Conservation (phyloP, 2,329 filamentous ascomycete species). For the Colletotrichum sidae region DNA sequence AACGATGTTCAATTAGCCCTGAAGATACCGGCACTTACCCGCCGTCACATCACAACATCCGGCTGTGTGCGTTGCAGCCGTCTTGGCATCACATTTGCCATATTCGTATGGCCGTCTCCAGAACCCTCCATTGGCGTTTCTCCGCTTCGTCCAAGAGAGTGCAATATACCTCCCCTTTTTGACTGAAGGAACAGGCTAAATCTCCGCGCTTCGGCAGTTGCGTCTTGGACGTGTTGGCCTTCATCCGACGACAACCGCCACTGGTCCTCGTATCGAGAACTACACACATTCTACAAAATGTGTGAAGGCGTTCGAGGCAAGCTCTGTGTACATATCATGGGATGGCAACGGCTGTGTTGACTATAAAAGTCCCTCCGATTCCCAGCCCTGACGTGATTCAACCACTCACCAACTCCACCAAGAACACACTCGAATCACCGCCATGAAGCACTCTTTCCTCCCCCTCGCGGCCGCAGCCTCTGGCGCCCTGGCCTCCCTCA, state of each 20-base stretch:
- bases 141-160: constrained; percentile 1
- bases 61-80: constrained; percentile 1
- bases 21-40: not conserved
- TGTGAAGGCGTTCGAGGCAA: no score
- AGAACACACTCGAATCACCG: not conserved
- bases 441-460: constrained; percentile 18
- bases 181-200: constrained; percentile 15
- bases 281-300: not conserved
- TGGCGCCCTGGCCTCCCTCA: constrained; percentile 35
- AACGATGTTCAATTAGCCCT: no score
- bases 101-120: constrained; percentile 2
- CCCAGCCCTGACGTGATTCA: not conserved
- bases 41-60: constrained; percentile 2
- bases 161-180: constrained; percentile 3
- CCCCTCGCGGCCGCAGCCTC: constrained; percentile 13
- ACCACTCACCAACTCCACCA: accelerated
- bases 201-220: constrained; percentile 21
- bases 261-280: no score
- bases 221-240: not conserved
- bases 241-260: not conserved
- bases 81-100: constrained; percentile 15
- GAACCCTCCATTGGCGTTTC: not conserved
- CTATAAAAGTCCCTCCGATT: not conserved
- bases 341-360: not conserved
- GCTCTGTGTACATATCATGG: no score